Evolutionary conservation across 2,329 filamentous ascomycete species (phyloP).

Genomic region (Hymenoscyphus scutula): DNA sequence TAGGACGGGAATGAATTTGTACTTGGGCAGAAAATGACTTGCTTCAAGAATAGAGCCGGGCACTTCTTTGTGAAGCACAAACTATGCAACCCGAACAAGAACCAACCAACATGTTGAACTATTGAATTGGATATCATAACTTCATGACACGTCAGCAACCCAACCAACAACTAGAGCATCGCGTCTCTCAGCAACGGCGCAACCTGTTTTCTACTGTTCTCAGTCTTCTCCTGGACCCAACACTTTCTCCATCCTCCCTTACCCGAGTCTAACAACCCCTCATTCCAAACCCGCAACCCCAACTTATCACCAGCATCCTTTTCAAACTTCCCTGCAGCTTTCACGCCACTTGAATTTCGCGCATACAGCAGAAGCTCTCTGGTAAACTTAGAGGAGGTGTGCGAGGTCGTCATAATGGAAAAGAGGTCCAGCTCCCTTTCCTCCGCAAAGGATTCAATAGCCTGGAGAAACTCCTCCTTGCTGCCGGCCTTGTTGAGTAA

Average conservation of each 20-base stretch:
- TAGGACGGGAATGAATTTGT: neutral
- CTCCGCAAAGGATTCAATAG: slow-evolving; percentile 51
- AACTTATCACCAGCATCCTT: slow-evolving; percentile 47
- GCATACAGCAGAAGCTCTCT: slow-evolving; percentile 70
- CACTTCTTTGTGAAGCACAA: neutral
- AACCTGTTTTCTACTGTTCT: slow-evolving; percentile 66
- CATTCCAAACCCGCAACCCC: slow-evolving; percentile 53
- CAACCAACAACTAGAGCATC: neutral
- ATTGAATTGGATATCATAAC: slow-evolving; percentile 2
- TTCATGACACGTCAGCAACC: neutral
- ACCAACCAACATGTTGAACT: neutral
- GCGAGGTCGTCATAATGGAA: slow-evolving; percentile 67
- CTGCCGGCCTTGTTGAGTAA: slow-evolving; percentile 54
- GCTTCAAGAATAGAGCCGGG: neutral
- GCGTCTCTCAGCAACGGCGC: slow-evolving; percentile 63
- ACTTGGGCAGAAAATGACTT: neutral
- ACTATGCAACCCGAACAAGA: neutral
- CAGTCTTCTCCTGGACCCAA: slow-evolving; percentile 65
- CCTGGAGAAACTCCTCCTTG: slow-evolving; percentile 45
- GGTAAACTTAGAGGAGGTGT: slow-evolving; percentile 51
- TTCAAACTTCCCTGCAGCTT: slow-evolving; percentile 55
- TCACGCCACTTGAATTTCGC: slow-evolving; percentile 46
- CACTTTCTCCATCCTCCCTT: slow-evolving; percentile 51
- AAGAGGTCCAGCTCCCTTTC: slow-evolving; percentile 61
- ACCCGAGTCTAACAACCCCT: slow-evolving; percentile 45